Base-by-base conservation (phyloP, 768 basidiomycete genomes). In the Coprinellus aureogranulatus region DNA sequence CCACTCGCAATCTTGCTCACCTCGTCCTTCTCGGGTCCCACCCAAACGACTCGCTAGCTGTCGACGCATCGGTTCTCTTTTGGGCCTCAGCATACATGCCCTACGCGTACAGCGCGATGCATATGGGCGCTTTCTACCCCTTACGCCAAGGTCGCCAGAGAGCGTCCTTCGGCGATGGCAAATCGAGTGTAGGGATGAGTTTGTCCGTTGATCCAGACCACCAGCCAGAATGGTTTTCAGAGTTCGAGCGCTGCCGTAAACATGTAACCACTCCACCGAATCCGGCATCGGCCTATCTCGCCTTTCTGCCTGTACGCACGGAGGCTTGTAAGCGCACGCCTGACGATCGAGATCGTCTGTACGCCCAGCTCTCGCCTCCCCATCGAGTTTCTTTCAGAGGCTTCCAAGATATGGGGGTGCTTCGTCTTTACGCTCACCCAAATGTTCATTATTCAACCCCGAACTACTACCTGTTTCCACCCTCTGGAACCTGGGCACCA, bases 71-170 rank as follows among this genome's bases (percentile, higher is more conserved):
- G 4, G 68, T 81, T 22, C 80, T 82, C 57, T 74, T 78, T 52
- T 81, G 77, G 77, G 80, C 79, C 53, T 82, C 81, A 1, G 69
- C 69, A 6, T 76, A 75, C 56, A 49, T 81, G 41, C 77, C 78
- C 6, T 54, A 52, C 39, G 66, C 68, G 42, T 73, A 79, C 58
- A 61, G 61, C 11, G 10, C 59, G 5, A 53, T 59, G 41, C 26
- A 47, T 68, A 0, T 41, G 67, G 3, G 55, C 58, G 20, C 53
- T 70, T 22, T 42, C 68, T 4, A 27, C 55, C 2, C 57, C 65
- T 46, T 60, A 71, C 26, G 45, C 68, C 2, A 34, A 59, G 16
- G 48, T 53, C 22, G 18, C 14, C 22, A 12, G 20, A 20, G 6
- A 18, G 11, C 14, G 14, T 6, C 34, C 14, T 34, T 34, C 14